Evolutionary conservation across 2,329 filamentous ascomycete species (phyloP), one percentile per base, ranked within the genome.

Genomic region (Dichotomopilus funicola): DNA sequence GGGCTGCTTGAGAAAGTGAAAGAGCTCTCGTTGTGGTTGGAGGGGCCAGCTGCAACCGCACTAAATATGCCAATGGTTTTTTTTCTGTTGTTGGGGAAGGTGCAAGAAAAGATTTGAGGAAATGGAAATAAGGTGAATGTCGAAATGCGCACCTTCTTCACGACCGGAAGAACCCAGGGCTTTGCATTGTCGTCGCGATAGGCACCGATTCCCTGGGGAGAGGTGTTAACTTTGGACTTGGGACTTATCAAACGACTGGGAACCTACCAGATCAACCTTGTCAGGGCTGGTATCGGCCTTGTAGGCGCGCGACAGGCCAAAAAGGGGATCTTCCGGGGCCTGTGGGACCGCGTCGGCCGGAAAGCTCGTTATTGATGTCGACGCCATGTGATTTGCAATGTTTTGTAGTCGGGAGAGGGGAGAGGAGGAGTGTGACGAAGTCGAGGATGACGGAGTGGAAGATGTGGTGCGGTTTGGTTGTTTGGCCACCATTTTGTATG

Each of bases 181-280:
- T 97, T 97, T 59, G 91, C 92, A 69, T 91, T 87, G 75, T 97
- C 80, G 68, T 96, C 94, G 70, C 94, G 82, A 75, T 99, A 99
- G 57, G 94, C 94, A 65, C 94, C 94, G 75, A 97, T 85, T 56
- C 83, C 83, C 81, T 83, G 56, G 34, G 38, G 49, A 37, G 44
- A 44, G 12, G 40, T 10, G 49, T 49, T 31, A 49, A 36, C 19
- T 31, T 33, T 40, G 9, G 4, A n/a, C 27, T 31, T 11, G n/a
- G 38, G 11, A 43, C 9, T 11, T 35, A 33, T 13, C 34, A 43
- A 41, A 10, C n/a, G 47, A 33, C 38, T 40, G 55, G 49, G 62
- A 51, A 61, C 78, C 82, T 70, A 94, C 91, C 73, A 99, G 75
- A 74, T 99, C 94, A 63, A 99, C 88, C 77, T 99, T 99, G 72